These are phyloP conservation scores for Rhodomyrtus psidioides DNA, from an alignment of 441 rosid genomes.

Conservation along the genomic window DNA sequence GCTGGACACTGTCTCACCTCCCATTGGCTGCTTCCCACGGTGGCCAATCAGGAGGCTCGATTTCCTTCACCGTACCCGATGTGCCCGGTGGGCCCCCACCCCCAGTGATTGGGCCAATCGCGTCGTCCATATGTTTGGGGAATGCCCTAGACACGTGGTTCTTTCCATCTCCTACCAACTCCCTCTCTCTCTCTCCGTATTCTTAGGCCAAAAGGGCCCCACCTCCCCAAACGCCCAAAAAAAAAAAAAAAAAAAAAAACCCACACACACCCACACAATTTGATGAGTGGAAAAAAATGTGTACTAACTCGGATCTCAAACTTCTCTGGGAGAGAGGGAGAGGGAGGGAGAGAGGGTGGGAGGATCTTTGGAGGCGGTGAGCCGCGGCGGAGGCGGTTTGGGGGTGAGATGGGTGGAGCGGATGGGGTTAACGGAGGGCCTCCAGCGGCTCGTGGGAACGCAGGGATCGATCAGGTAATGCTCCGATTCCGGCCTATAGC, in stretches of 20 bases:
- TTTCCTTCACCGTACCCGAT: neutral
- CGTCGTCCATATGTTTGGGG: neutral
- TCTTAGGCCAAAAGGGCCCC: neutral
- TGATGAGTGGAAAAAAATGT: neutral
- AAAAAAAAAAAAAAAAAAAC: neutral
- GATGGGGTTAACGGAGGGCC: neutral
- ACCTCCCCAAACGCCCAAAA: too few relatives aligned
- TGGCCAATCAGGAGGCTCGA: neutral
- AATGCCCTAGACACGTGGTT: constrained; percentile 5
- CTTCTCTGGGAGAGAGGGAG: neutral
- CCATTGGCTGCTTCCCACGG: neutral
- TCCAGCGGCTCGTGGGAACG: neutral
- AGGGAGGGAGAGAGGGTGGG: neutral
- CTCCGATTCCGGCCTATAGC: constrained; percentile 11
- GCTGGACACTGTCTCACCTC: neutral
- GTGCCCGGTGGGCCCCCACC: neutral
- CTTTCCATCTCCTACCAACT: neutral
- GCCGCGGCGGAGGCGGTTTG: neutral
- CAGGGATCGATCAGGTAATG: neutral
- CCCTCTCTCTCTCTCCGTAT: neutral
- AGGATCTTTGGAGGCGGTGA: neutral
- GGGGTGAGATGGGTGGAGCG: neutral
- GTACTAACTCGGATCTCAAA: neutral
- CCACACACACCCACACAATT: too few relatives aligned
- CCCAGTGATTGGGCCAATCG: neutral